Base-by-base conservation (phyloP, 305 asterid species). In the Plantago coronopus region DNA sequence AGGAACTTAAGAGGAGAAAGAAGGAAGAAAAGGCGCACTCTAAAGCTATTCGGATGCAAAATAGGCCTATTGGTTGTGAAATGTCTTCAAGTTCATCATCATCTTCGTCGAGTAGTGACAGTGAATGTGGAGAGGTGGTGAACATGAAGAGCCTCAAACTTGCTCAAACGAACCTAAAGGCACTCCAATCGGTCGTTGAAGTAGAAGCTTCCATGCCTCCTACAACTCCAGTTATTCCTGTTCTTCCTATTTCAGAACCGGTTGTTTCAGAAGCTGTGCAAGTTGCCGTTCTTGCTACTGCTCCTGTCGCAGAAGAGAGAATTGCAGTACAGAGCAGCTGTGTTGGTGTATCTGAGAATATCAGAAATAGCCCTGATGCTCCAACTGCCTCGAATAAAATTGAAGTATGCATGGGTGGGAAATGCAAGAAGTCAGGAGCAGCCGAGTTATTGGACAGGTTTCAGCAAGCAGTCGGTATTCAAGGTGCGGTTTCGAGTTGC, bases 351-450 rank as follows among this genome's bases (percentile, higher is more conserved):
- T 21, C 7, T 3, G 54, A 19, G 17, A 22, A 8, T 31, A 55
- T 7, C 14, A 15, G 18, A 16, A 57, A 56, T 37, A 58, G 71
- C 20, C 29, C 22, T 2, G 59, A 38, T 48, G 17, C 42, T 2
- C 27, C 63, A 4, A 34, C 53, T 17, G 58, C 67, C 10, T 29
- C 76, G n/a, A 80, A 69, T 74, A 83, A 72, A 76, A 72, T 91
- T 0, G 90, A 91, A 65, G 98, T 91, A 16, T 91, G 98, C 25
- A 77, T 91, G 94, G 98, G 95, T 1, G 89, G 95, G 4, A 91
- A 91, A n/a, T 91, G 98, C 87, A 88, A 79, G 86, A 86, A 81
- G 63, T 74, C 84, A 0, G 96, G 98, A 0, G 86, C 87, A 1
- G 76, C 40, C 0, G 71, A 69, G 7, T 23, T 89, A 20, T 20